phyloP scores from a whole-genome alignment of 2,329 filamentous ascomycete genomes.

The Aspergillus ustus region DNA sequence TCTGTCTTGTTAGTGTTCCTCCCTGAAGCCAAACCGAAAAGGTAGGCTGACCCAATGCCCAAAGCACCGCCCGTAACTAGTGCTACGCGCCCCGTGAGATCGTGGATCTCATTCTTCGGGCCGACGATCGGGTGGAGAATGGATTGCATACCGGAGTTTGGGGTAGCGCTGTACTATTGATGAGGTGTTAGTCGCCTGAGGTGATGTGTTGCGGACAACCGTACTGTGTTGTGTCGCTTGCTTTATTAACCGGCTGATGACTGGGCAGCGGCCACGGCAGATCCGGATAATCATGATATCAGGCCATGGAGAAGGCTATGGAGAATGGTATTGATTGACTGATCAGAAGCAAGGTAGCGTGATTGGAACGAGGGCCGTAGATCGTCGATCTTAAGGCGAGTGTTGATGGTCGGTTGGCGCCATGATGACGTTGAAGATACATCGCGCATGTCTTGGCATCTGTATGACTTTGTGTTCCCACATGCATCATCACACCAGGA shows the following conservation, averaged over 20 bases:
- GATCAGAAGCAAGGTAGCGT: background rate
- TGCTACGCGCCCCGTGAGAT: slow-evolving; percentile 43
- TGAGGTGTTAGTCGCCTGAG: background rate
- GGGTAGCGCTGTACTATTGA: background rate
- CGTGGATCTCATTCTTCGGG: slow-evolving; percentile 40
- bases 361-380: background rate
- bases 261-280: background rate
- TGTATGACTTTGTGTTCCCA: background rate
- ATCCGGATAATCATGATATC: background rate
- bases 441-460: background rate
- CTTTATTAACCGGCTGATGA: background rate
- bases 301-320: background rate
- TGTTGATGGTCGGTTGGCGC: background rate
- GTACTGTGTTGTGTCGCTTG: background rate
- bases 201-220: background rate
- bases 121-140: slow-evolving; percentile 43
- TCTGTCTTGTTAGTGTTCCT: background rate
- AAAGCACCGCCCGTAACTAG: slow-evolving; percentile 46
- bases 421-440: slow-evolving; percentile 9
- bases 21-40: background rate
- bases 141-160: slow-evolving; percentile 11
- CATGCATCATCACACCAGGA: background rate
- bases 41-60: slow-evolving; percentile 41
- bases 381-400: background rate
- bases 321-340: background rate